These are phyloP conservation scores for Pontederia paniculata DNA, from an alignment of 176 grass and related monocot species.

Conservation along the genomic window DNA sequence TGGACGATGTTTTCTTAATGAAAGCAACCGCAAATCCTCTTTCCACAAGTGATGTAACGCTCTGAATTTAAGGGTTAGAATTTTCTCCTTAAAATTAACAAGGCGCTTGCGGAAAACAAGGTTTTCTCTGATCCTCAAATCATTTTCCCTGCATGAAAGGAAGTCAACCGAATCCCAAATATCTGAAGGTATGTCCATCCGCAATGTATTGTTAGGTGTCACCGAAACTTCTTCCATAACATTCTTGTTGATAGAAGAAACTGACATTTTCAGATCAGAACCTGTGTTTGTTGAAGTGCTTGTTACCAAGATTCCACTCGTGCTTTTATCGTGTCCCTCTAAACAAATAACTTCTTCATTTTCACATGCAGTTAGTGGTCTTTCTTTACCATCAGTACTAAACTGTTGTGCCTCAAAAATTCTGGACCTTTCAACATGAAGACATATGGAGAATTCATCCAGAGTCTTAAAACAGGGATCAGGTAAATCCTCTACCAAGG, in stretches of 20 bases:
- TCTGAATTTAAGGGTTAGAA: conserved; percentile 77
- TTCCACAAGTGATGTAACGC: conserved; percentile 65
- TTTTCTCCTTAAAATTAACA: conserved; percentile 55
- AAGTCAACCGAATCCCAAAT: conserved; percentile 28
- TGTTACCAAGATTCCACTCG: conserved; percentile 11
- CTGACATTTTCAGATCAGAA: conserved; percentile 33
- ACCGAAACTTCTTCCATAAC: conserved; percentile 23
- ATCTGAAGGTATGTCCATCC: conserved; percentile 25
- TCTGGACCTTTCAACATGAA: conserved; percentile 7
- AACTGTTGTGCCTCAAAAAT: neutral
- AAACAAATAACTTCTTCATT: neutral
- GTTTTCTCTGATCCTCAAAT: conserved; percentile 42
- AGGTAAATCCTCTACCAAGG: neutral
- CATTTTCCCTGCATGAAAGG: conserved; percentile 30
- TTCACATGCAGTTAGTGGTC: neutral
- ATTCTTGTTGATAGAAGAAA: conserved; percentile 34
- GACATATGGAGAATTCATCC: neutral
- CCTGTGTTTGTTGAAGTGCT: neutral
- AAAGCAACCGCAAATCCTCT: conserved; percentile 64
- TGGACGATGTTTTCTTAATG: conserved; percentile 48
- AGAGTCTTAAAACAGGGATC: neutral
- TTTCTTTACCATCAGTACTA: neutral
- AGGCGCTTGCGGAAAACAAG: conserved; percentile 29
- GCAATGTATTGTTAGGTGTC: conserved; percentile 28
- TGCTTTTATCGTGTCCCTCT: neutral